These are phyloP conservation scores for Akanthomyces uredinophilus DNA, from an alignment of 2,329 filamentous ascomycete species.

Conservation along the genomic window DNA sequence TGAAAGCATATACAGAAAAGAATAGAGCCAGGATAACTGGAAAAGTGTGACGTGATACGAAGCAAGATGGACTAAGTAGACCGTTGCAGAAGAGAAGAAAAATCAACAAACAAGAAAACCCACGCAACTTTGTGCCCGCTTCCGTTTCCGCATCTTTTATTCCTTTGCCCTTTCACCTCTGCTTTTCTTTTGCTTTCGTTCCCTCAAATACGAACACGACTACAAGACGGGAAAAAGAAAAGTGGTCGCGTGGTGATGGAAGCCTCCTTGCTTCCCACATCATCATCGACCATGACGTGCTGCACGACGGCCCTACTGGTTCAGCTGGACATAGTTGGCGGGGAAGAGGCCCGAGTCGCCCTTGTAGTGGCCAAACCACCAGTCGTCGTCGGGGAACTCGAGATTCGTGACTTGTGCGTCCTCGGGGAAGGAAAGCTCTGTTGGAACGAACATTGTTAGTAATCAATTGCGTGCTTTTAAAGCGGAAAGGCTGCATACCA, in stretches of 20 bases:
- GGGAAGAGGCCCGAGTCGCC: constrained; percentile 81
- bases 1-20: not conserved
- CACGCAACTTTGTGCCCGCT: not conserved
- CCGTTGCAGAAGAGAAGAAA: not conserved
- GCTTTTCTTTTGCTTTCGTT: not conserved
- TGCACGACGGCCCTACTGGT: constrained; percentile 24
- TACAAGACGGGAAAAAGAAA: too few relatives aligned
- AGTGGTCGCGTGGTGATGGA: too few relatives aligned
- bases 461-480: constrained; percentile 14
- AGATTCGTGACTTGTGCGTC: constrained; percentile 75
- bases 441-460: constrained; percentile 28
- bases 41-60: not conserved
- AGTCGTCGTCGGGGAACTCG: constrained; percentile 96
- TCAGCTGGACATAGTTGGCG: constrained; percentile 62
- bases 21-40: not conserved
- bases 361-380: constrained; percentile 89
- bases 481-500: constrained; percentile 37
- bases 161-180: not conserved
- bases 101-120: not conserved
- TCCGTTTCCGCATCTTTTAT: too few relatives aligned
- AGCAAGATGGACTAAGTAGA: not conserved
- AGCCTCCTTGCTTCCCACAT: not conserved
- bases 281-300: not conserved
- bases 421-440: constrained; percentile 80
- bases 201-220: not conserved